phyloP scores from a whole-genome alignment of 2,329 filamentous ascomycete species.

The Xylariaceae sp. region DNA sequence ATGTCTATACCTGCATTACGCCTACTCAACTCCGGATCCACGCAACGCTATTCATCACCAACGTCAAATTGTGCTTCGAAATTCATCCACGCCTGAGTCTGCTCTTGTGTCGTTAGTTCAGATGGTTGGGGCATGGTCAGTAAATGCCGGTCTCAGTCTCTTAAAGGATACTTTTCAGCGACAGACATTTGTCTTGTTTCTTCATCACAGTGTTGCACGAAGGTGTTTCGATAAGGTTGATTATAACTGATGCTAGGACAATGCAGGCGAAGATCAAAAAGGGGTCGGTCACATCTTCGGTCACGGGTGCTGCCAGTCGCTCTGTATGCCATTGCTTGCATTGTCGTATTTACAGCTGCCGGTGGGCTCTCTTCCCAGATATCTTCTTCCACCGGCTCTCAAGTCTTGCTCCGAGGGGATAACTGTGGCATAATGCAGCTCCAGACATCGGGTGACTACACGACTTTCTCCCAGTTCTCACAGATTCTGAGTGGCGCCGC shows the following conservation, averaged over 20 bases:
- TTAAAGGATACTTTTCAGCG: too few species aligned
- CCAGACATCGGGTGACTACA: too few species aligned
- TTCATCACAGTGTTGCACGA: too few species aligned
- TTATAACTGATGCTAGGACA: too few species aligned
- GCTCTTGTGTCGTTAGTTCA: constrained; percentile 10
- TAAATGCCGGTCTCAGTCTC: too few species aligned
- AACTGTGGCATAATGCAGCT: constrained; percentile 6
- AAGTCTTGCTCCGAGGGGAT: constrained; percentile 25
- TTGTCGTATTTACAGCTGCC: constrained; percentile 19
- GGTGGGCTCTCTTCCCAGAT: constrained; percentile 28
- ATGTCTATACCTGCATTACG: constrained; percentile 21
- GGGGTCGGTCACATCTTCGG: not conserved
- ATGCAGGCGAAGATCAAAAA: not conserved
- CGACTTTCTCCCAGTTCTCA: not conserved
- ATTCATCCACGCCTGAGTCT: constrained; percentile 21
- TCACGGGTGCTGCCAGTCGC: not conserved
- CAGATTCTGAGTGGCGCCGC: constrained; percentile 9
- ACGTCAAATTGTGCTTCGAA: constrained; percentile 26
- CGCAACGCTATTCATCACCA: constrained; percentile 24
- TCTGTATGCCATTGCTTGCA: constrained; percentile 1
- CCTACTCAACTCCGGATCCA: constrained; percentile 2
- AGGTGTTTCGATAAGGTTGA: too few species aligned
- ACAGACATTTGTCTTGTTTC: too few species aligned
- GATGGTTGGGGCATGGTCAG: constrained; percentile 15
- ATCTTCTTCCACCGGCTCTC: constrained; percentile 18